Conservation (phyloP, 805 yeast genomes). For the Jamesozyma spencerorum region DNA sequence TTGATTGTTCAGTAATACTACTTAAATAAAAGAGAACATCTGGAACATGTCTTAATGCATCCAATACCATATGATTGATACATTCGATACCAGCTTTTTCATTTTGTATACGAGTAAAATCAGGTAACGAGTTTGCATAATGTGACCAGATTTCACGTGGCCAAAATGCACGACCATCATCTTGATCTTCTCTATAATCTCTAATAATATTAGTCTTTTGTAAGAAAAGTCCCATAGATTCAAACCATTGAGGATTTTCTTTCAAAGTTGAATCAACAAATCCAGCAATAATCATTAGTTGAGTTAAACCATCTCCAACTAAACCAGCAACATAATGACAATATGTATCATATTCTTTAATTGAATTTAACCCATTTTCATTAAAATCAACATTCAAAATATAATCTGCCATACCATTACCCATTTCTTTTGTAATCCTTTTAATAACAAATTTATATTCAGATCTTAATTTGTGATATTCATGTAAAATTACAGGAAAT, state of each 20-base stretch:
- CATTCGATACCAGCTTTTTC: constrained; percentile 56
- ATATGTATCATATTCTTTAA: constrained; percentile 77
- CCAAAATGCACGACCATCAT: constrained; percentile 91
- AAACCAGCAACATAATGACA: constrained; percentile 97
- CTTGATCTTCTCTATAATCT: constrained; percentile 85
- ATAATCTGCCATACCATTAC: constrained; percentile 96
- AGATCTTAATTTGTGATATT: constrained; percentile 63
- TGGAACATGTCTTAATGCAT: constrained; percentile 68
- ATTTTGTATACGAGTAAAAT: constrained; percentile 45
- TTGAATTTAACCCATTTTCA: constrained; percentile 65
- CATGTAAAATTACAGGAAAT: constrained; percentile 59
- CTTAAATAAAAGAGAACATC: constrained; percentile 72
- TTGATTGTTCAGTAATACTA: constrained; percentile 66
- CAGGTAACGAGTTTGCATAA: constrained; percentile 55
- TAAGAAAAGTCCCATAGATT: constrained; percentile 88
- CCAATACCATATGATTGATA: constrained; percentile 68
- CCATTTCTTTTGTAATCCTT: constrained; percentile 79
- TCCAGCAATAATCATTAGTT: constrained; percentile 64
- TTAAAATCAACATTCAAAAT: constrained; percentile 70
- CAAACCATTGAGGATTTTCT: constrained; percentile 47
- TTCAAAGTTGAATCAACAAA: constrained; percentile 50
- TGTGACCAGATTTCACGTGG: constrained; percentile 89
- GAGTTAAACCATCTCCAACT: constrained; percentile 92
- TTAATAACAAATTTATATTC: constrained; percentile 70
- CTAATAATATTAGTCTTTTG: constrained; percentile 95